These are phyloP conservation scores for Eucalyptus sp. DNA, from an alignment of 345 rosid species.

Conservation along the genomic window DNA sequence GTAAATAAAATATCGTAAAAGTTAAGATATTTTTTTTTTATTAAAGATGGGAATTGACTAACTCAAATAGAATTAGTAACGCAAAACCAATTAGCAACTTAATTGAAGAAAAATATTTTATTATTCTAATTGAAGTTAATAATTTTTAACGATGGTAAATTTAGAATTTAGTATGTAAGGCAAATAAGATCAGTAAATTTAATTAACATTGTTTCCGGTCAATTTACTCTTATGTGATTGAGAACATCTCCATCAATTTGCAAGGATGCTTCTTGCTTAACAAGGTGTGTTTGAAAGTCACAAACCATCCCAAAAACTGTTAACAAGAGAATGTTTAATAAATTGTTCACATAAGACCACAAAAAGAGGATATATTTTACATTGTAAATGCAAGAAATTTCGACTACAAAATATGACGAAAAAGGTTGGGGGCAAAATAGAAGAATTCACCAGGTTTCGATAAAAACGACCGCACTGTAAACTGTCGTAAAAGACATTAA, in stretches of 20 bases:
- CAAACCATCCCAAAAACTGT: background rate
- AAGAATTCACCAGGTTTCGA: background rate
- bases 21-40: background rate
- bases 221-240: background rate
- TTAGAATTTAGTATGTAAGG: background rate
- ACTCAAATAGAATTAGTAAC: background rate
- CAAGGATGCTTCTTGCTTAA: background rate
- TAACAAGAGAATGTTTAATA: background rate
- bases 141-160: background rate
- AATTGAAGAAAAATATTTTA: background rate
- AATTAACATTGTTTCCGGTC: background rate
- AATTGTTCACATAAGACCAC: background rate
- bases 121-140: background rate
- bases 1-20: background rate
- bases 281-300: background rate
- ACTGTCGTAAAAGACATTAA: background rate
- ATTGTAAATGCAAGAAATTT: background rate
- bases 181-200: background rate
- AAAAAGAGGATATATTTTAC: background rate
- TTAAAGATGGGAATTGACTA: background rate
- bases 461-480: background rate
- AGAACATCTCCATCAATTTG: background rate
- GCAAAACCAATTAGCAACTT: background rate
- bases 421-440: background rate
- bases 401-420: background rate